These are phyloP conservation scores for Leishmania gerbilli DNA, from an alignment of 208 protist species.

Conservation along the genomic window DNA sequence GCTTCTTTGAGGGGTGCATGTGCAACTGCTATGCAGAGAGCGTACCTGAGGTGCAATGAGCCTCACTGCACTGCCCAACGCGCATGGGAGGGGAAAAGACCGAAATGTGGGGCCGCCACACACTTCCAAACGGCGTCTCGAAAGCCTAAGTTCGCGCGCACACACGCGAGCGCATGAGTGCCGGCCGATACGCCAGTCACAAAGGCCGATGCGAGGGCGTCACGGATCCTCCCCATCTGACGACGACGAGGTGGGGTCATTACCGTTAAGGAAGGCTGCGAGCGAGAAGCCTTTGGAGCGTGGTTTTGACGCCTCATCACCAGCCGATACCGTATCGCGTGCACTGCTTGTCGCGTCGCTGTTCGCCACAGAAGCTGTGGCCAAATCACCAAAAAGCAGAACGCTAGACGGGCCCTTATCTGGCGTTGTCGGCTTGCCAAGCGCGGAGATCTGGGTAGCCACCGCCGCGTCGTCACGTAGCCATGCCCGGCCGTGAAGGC, in stretches of 20 bases:
- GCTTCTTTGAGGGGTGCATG: background rate
- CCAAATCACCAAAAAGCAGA: conserved; percentile 18
- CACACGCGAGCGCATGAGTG: background rate
- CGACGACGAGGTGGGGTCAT: conserved; percentile 12
- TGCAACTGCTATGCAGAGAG: background rate
- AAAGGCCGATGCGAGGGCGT: background rate
- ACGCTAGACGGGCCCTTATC: conserved; percentile 28
- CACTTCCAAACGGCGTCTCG: background rate
- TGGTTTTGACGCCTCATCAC: background rate
- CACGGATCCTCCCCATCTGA: background rate
- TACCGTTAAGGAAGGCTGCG: conserved; percentile 14
- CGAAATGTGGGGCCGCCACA: background rate
- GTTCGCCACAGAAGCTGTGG: background rate
- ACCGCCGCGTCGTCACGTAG: conserved; percentile 18
- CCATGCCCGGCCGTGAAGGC: conserved; percentile 48
- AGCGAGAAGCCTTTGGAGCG: conserved; percentile 11
- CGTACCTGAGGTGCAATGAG: background rate
- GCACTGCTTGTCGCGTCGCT: background rate
- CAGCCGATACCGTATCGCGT: background rate
- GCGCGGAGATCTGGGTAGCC: conserved; percentile 9
- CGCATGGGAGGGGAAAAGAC: background rate
- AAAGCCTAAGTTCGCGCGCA: background rate
- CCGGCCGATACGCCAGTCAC: background rate
- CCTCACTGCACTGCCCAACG: background rate
- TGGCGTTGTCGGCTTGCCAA: conserved; percentile 25